Conservation (phyloP, 2,329 filamentous ascomycete species). For the Alternaria gansuensis region DNA sequence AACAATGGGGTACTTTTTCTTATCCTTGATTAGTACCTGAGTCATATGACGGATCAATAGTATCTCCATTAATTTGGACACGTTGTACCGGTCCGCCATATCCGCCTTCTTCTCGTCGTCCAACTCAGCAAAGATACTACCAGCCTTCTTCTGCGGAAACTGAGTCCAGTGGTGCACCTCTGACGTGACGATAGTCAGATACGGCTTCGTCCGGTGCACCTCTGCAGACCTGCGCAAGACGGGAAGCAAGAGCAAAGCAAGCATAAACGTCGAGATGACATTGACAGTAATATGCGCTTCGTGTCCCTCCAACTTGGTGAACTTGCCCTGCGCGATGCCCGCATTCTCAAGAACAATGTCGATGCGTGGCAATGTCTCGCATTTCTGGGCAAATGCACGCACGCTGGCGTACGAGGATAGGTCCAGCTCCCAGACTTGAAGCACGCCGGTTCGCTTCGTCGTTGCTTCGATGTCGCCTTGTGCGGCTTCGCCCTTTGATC, state of each 20-base stretch:
- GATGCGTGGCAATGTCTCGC: slow-evolving; percentile 25
- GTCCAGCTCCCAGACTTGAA: slow-evolving; percentile 58
- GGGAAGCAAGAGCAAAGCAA: slow-evolving; percentile 36
- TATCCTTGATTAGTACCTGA: slow-evolving; percentile 11
- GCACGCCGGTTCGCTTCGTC: slow-evolving; percentile 40
- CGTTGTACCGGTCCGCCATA: slow-evolving; percentile 28
- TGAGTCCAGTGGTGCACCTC: slow-evolving; percentile 38
- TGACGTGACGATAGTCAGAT: slow-evolving; percentile 36
- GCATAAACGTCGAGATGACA: slow-evolving; percentile 46
- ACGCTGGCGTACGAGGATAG: slow-evolving; percentile 53
- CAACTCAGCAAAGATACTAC: slow-evolving; percentile 34
- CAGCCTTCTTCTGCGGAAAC: slow-evolving; percentile 25
- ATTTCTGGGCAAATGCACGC: slow-evolving; percentile 41
- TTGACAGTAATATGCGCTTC: slow-evolving; percentile 48
- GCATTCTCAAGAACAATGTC: slow-evolving; percentile 51
- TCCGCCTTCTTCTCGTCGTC: slow-evolving; percentile 17
- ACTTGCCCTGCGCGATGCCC: slow-evolving; percentile 36
- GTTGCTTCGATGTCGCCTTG: slow-evolving; percentile 51
- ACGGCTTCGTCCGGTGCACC: slow-evolving; percentile 13
- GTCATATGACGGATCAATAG: slow-evolving; percentile 32
- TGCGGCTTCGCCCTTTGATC: slow-evolving; percentile 53
- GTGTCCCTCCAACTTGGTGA: slow-evolving; percentile 32
- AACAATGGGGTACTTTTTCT: slow-evolving; percentile 27
- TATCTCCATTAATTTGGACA: slow-evolving; percentile 40
- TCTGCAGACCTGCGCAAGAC: slow-evolving; percentile 23